phyloP scores from a whole-genome alignment of 1,284 basidiomycete genomes.

The Pseudozyma sp. region DNA sequence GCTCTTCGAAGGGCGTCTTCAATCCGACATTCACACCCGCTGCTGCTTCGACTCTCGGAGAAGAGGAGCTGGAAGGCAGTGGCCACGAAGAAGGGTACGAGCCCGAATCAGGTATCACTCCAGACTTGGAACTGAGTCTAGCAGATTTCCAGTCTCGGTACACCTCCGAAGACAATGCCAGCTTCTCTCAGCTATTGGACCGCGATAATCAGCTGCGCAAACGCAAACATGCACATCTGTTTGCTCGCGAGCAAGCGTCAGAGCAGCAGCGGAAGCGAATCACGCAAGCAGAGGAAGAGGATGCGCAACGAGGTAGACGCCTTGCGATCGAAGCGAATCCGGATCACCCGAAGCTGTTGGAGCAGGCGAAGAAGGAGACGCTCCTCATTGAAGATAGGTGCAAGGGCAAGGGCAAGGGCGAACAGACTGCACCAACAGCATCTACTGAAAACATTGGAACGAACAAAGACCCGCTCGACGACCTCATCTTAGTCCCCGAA shows the following conservation, averaged over 20 bases:
- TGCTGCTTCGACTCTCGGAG: slow-evolving; percentile 8
- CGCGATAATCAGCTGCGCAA: slow-evolving; percentile 49
- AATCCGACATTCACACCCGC: slow-evolving; percentile 22
- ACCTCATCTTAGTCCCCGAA: slow-evolving; percentile 31
- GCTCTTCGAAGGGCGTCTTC: slow-evolving; percentile 3
- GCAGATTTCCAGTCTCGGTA: slow-evolving; percentile 57
- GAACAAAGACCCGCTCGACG: slow-evolving; percentile 19
- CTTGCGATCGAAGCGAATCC: slow-evolving; percentile 48
- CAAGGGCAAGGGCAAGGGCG: background rate
- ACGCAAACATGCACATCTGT: slow-evolving; percentile 56
- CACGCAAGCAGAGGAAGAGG: slow-evolving; percentile 13
- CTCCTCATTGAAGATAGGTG: slow-evolving; percentile 8
- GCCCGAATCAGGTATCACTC: slow-evolving; percentile 21
- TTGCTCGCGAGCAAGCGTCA: slow-evolving; percentile 40
- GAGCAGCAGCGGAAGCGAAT: slow-evolving; percentile 36
- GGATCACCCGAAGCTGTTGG: slow-evolving; percentile 17
- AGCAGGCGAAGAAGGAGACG: background rate
- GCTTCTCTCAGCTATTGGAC: slow-evolving; percentile 59
- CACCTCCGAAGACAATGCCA: slow-evolving; percentile 67
- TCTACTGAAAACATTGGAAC: background rate
- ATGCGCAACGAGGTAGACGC: slow-evolving; percentile 31
- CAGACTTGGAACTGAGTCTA: slow-evolving; percentile 45
- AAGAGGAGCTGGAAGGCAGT: background rate
- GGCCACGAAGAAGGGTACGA: background rate
- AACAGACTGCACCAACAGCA: background rate